Conservation (phyloP, 2,329 filamentous ascomycete genomes). For the Oidium heveae region DNA sequence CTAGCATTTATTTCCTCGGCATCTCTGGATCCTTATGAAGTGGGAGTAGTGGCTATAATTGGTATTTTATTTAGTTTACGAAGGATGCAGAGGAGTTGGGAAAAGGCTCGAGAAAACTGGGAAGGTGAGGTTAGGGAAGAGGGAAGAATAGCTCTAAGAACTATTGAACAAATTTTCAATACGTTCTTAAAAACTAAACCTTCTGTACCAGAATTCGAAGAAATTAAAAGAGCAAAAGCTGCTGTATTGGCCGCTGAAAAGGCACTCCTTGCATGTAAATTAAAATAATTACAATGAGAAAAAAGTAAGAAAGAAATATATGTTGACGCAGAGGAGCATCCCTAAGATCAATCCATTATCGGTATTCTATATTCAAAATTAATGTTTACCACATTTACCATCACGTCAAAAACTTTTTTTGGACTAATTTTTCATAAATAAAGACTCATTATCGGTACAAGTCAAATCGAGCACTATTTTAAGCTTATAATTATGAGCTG, state of each 20-base stretch:
- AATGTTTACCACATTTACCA: too few species aligned
- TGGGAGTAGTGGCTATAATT: conserved; percentile 33
- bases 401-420: too few species aligned
- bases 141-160: conserved; percentile 34
- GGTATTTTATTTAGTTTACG: conserved; percentile 33
- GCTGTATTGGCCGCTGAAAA: conserved; percentile 6
- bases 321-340: too few species aligned
- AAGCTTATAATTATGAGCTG: too few species aligned
- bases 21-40: conserved; percentile 30
- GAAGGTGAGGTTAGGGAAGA: conserved; percentile 42
- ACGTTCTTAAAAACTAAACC: conserved; percentile 17
- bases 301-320: not conserved
- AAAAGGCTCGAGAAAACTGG: conserved; percentile 33
- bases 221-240: conserved; percentile 7
- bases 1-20: conserved; percentile 31
- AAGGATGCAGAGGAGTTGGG: conserved; percentile 36
- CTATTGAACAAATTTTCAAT: conserved; percentile 26
- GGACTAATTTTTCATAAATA: too few species aligned
- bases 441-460: too few species aligned
- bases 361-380: too few species aligned
- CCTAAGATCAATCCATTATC: too few species aligned
- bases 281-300: conserved; percentile 4
- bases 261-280: not conserved
- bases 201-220: conserved; percentile 4
- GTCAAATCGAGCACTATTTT: too few species aligned